Evolutionary conservation across 192 early-diverging fungal genomes (phyloP), one percentile per base, ranked within the genome.

Genomic region (Phlyctochytrium bullatum): DNA sequence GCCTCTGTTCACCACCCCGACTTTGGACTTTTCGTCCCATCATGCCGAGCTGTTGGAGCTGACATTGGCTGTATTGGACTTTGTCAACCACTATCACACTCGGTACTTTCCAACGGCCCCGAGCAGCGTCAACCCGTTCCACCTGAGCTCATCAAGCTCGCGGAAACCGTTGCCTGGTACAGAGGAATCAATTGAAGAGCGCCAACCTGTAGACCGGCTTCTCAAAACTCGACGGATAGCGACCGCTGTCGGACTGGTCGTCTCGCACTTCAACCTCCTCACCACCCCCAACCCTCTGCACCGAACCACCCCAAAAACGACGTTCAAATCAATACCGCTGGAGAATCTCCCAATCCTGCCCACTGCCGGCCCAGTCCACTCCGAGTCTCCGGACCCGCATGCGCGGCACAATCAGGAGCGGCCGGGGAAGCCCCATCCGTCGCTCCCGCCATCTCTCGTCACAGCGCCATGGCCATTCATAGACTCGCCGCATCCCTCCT

Each of bases 401-500:
- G 20, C 40, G 10, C 20, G 40, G 10, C 6, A 47, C 6, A 20
- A 6, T 47, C 20, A 6, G 20, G 20, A 6, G 20, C 20, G 10
- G 6, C 10, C 6, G 20, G 20, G 10, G 6, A 20, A 6, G 6
- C 40, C 20, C 20, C 40, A 47, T 20, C 10, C 6, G 6, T 6
- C 6, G 6, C 10, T 20, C 20, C 10, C 10, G 20, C 6, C 6
- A 6, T 14, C 10, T 47, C 20, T 47, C 10, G 40, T 47, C 20
- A 20, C 10, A 14, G 20, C 6, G 10, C 6, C 10, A 14, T 47
- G 40, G 40, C 40, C 40, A 20, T 50, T 50, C 14, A 36, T 69
- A 0, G 61, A 69, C 28, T 61, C 58, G 23, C 34, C 61, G 16
- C 61, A 69, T 50, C 12, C 52, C 20, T 17, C 59, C 25, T 69